Percentiles rank a stretch among this genome's conserved stretches.
Conservation (phyloP, 2,329 filamentous ascomycete genomes). For the Fusarium liriodendri region DNA sequence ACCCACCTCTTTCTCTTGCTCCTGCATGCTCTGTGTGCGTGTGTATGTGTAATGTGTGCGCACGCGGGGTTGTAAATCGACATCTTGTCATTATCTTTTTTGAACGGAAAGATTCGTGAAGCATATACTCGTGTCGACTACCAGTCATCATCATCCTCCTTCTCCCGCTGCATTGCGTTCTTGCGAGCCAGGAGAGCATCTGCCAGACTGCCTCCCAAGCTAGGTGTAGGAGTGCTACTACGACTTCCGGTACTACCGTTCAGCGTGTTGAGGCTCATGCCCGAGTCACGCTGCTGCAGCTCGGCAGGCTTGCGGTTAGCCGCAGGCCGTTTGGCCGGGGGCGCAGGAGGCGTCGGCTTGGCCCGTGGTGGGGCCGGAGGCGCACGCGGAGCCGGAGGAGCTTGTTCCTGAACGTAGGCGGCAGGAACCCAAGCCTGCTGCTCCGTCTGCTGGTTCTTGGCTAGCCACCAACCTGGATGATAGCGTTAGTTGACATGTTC, state of each 20-base stretch:
- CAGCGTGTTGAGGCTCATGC: slow-evolving; percentile 69
- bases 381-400: slow-evolving; percentile 69
- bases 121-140: slow-evolving; percentile 50
- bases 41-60: slow-evolving; percentile 9
- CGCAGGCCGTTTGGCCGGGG: slow-evolving; percentile 83
- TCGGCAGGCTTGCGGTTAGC: slow-evolving; percentile 77
- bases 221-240: slow-evolving; percentile 77
- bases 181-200: slow-evolving; percentile 83
- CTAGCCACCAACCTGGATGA: slow-evolving; percentile 90
- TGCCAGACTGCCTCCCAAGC: slow-evolving; percentile 78
- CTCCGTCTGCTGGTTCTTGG: slow-evolving; percentile 67
- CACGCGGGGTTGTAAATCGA: slow-evolving; percentile 17
- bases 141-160: slow-evolving; percentile 79
- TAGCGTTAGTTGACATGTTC: slow-evolving; percentile 46
- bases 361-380: slow-evolving; percentile 73
- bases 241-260: slow-evolving; percentile 71
- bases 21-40: slow-evolving; percentile 8
- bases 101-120: slow-evolving; percentile 36
- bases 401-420: slow-evolving; percentile 91
- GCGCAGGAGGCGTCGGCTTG: slow-evolving; percentile 80
- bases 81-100: slow-evolving; percentile 27
- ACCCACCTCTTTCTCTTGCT: slow-evolving; percentile 17
- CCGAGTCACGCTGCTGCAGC: slow-evolving; percentile 77
- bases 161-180: slow-evolving; percentile 78
- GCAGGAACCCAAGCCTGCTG: slow-evolving; percentile 95